Percentiles rank a stretch among this genome's conserved stretches.
Conservation (phyloP, 2,329 filamentous ascomycete species). For the Monilinia vaccinii-corymbosi region DNA sequence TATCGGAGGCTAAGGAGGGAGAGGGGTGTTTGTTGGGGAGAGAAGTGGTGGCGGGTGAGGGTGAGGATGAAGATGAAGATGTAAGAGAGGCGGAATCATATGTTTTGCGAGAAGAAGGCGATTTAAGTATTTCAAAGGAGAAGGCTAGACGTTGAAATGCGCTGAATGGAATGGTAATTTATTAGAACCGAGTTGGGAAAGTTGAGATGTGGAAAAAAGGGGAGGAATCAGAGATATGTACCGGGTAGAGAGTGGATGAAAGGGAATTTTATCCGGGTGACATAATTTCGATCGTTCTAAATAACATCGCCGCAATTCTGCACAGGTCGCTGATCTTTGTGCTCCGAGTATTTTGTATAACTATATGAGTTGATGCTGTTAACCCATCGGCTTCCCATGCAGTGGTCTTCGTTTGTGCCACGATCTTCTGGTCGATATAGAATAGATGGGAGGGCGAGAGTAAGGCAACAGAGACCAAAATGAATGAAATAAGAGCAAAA, state of each 20-base stretch:
- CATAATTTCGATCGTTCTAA: conserved; percentile 34
- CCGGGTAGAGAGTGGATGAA: conserved; percentile 32
- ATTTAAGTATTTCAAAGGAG: conserved; percentile 34
- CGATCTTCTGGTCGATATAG: background rate
- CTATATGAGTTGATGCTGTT: conserved; percentile 14
- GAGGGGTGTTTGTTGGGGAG: conserved; percentile 31
- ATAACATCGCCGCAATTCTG: conserved; percentile 33
- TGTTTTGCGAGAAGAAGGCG: conserved; percentile 30
- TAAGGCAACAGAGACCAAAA: background rate
- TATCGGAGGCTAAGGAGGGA: background rate
- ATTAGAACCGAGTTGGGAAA: background rate
- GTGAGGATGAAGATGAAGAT: conserved; percentile 21
- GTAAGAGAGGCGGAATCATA: conserved; percentile 32
- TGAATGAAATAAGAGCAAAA: background rate
- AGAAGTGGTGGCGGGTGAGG: conserved; percentile 26
- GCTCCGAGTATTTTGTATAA: conserved; percentile 33
- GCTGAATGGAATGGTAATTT: conserved; percentile 13
- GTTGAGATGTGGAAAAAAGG: background rate
- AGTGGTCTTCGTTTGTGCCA: background rate
- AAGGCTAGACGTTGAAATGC: conserved; percentile 34
- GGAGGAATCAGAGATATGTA: conserved; percentile 4
- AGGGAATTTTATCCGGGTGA: conserved; percentile 33
- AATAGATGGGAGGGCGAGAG: no score
- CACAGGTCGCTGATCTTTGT: conserved; percentile 26
- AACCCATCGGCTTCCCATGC: conserved; percentile 6